Evolutionary conservation across 495 filamentous ascomycete species (phyloP).

Genomic region (Tuber magnatum): DNA sequence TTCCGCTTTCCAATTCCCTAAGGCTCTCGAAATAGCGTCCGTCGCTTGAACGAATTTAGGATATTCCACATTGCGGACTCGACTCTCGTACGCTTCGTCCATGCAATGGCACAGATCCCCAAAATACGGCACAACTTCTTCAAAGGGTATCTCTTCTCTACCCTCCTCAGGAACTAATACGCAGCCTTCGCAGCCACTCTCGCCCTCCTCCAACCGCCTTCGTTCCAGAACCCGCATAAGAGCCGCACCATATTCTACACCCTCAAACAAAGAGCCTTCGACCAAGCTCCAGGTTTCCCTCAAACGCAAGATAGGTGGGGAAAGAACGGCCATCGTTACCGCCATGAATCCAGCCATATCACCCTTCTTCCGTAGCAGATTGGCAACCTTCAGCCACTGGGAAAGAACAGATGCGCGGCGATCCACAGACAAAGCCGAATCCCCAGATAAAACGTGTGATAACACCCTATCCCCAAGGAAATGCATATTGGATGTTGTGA

Average conservation of each 20-base stretch:
- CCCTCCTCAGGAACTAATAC: constrained; percentile 38
- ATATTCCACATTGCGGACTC: constrained; percentile 37
- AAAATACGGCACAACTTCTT: constrained; percentile 41
- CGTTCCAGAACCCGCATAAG: constrained; percentile 39
- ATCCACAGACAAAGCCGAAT: constrained; percentile 33
- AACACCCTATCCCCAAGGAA: constrained; percentile 41
- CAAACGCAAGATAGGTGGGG: constrained; percentile 41
- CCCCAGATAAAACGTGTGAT: constrained; percentile 39
- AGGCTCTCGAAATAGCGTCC: constrained; percentile 25
- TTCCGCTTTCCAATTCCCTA: constrained; percentile 34
- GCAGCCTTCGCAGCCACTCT: constrained; percentile 26
- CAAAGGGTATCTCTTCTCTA: constrained; percentile 26
- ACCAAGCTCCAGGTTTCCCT: constrained; percentile 41
- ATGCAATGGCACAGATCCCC: constrained; percentile 41
- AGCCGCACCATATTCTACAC: constrained; percentile 33
- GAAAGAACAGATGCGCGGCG: constrained; percentile 36
- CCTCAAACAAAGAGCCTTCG: constrained; percentile 27
- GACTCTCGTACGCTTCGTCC: constrained; percentile 41
- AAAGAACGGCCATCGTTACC: constrained; percentile 41
- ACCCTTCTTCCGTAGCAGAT: constrained; percentile 35
- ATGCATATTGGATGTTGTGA: constrained; percentile 40
- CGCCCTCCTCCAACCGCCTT: constrained; percentile 36
- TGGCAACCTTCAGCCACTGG: constrained; percentile 40
- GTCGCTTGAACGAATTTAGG: constrained; percentile 36
- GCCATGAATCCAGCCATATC: constrained; percentile 42